Percentiles rank a stretch among this genome's conserved stretches.
Evolutionary conservation across 225 moss, liverwort and hornwort species (phyloP).

Genomic region (Antitrichia curtipendula): DNA sequence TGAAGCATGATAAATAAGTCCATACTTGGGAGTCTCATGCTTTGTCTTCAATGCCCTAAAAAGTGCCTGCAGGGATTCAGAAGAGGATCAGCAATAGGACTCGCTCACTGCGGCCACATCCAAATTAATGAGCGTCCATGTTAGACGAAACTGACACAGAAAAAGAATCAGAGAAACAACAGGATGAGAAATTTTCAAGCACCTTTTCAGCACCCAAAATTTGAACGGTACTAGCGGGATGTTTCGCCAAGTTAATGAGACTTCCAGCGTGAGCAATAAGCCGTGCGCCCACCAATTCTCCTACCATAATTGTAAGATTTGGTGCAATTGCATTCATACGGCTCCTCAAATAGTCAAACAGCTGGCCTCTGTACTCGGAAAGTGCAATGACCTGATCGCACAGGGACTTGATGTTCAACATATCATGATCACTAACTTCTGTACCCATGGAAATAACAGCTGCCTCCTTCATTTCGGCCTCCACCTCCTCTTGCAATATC

Average conservation of each 20-base stretch:
- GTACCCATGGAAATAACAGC: constrained; percentile 44
- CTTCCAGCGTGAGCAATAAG: constrained; percentile 77
- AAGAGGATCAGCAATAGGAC: background rate
- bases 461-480: constrained; percentile 60
- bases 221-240: constrained; percentile 72
- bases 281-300: constrained; percentile 66
- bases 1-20: constrained; percentile 80
- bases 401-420: constrained; percentile 67
- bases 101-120: background rate
- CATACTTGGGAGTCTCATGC: constrained; percentile 81
- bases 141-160: background rate
- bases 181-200: background rate
- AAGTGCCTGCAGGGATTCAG: constrained; percentile 24
- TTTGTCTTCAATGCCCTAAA: constrained; percentile 90
- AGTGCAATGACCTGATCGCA: constrained; percentile 73
- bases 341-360: constrained; percentile 70
- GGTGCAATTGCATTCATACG: constrained; percentile 85
- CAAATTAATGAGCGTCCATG: background rate
- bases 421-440: constrained; percentile 74
- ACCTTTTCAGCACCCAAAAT: constrained; percentile 83
- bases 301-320: constrained; percentile 67
- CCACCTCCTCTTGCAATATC: constrained; percentile 66
- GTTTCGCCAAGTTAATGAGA: constrained; percentile 70
- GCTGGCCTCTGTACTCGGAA: constrained; percentile 57
- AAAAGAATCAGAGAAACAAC: background rate